Base-by-base conservation (phyloP, 345 rosid species). In the Euphorbia pulcherrima region DNA sequence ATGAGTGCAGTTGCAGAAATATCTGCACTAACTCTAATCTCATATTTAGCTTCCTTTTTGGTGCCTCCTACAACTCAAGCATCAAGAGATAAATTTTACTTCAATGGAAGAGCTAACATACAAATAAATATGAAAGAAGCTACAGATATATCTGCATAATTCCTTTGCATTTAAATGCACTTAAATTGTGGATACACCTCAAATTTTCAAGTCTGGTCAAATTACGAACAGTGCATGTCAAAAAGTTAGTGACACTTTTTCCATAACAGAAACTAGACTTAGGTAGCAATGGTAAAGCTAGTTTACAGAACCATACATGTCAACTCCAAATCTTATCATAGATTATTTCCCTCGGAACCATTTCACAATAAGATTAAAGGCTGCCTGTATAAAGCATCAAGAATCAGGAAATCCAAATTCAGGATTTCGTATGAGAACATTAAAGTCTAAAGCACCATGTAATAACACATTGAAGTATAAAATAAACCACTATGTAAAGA, bases 1-100 rank as follows among this genome's bases (percentile, higher is more conserved):
- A 39, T 39, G 58, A 58, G n/a, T 46, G 72, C 56, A 52, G 56
- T 13, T 16, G 23, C 33, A 39, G 23, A 28, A 21, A 62, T 10
- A 52, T 30, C 60, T 65, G 60, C 60, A 35, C 1, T 21, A n/a
- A 90, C 76, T 88, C 97, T 75, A 92, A 87, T 79, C 98, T 92
- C 28, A 96, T 97, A 83, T 79, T 88, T 41, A 92, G 81, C 78
- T 82, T 82, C 78, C 96, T 80, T 88, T 92, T 92, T 70, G 90
- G 80, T 60, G 82, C 87, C 71, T 92, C 98, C 98, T 92, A 69
- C 71, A 84, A 78, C 62, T 75, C 8, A 74, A 75, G 71, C 64
- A 35, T 70, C 23, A 21, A 59, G 60, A 72, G 64, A 72, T 12
- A 27, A 70, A 62, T 41, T 28, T 13, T 55, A 44, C 50, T 50